Evolutionary conservation across 177 flowering plant genomes (phyloP), one percentile per base, ranked within the genome.

Genomic region (Vitis hybrid): DNA sequence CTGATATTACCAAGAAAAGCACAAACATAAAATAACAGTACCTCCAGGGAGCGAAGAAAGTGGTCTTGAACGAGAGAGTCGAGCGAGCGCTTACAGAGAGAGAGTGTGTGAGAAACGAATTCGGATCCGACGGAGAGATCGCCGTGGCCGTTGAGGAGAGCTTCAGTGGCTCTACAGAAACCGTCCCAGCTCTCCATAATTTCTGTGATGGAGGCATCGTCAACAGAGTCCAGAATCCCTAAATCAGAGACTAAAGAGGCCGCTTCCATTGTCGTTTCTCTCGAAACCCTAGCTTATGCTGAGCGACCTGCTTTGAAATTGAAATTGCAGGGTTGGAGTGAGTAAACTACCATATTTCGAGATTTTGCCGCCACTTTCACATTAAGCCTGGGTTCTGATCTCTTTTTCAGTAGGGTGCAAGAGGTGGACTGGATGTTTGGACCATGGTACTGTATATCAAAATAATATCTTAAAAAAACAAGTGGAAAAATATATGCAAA

Each of bases 21-120:
- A 8, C 7, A 39, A 29, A 65, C 11, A 59, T 8, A 65, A 4
- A 9, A n/a, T 57, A 11, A 39, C 8, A 39, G 45, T 39, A 94
- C 97, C 94, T 93, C 86, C 5, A 93, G 76, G 2, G 84, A 73
- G 10, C 73, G 71, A 72, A 93, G 83, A 66, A 95, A 93, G 76
- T 90, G 89, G 64, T 91, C 93, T 31, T 75, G 75, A 39, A 86
- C 78, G n/a, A 93, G 89, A 68, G 92, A 80, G 26, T 63, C 68
- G 65, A 95, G 89, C 3, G 90, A 88, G 64, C 85, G 81, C 62
- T 74, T 80, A 78, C 87, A 86, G 58, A 95, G 92, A 60, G 62
- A 33, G 15, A 77, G 86, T 1, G 84, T 87, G 67, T 75, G 74
- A 19, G 86, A 69, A 12, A 77, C 73, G 65, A 91, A 84, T 22